Conservation (phyloP, 2,329 filamentous ascomycete species). For the Aspergillus clavatus region DNA sequence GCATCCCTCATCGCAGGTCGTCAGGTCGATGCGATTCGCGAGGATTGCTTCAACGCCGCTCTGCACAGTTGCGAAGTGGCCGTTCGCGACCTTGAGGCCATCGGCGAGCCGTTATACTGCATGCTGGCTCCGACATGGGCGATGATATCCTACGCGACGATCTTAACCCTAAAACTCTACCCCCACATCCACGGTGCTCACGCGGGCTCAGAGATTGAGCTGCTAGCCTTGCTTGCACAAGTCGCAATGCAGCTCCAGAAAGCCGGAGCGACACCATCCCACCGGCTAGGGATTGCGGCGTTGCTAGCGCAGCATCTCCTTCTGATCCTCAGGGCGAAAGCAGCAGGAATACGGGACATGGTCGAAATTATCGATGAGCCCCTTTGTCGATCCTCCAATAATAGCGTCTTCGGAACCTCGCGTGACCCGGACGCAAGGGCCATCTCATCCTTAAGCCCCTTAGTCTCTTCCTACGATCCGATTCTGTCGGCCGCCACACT, state of each 20-base stretch:
- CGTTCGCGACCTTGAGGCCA: slow-evolving; percentile 19
- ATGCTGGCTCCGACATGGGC: slow-evolving; percentile 33
- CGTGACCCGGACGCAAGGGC: too few species aligned
- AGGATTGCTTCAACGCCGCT: slow-evolving; percentile 28
- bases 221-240: slow-evolving; percentile 22
- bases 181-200: slow-evolving; percentile 17
- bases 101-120: slow-evolving; percentile 27
- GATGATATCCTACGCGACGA: slow-evolving; percentile 28
- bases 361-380: not conserved
- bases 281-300: slow-evolving; percentile 28
- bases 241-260: slow-evolving; percentile 24
- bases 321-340: slow-evolving; percentile 22
- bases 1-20: slow-evolving; percentile 6
- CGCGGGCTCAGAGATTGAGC: slow-evolving; percentile 18
- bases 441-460: too few species aligned
- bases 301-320: slow-evolving; percentile 27
- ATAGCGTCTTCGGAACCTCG: too few species aligned
- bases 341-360: slow-evolving; percentile 7
- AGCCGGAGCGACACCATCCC: slow-evolving; percentile 25
- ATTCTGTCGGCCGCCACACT: slow-evolving; percentile 16
- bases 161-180: slow-evolving; percentile 24
- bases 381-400: too few species aligned
- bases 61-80: slow-evolving; percentile 25
- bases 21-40: slow-evolving; percentile 14
- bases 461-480: slow-evolving; percentile 18